Evolutionary conservation across 352 stramenopile genomes (phyloP).

Genomic region (Phytophthora sojae): DNA sequence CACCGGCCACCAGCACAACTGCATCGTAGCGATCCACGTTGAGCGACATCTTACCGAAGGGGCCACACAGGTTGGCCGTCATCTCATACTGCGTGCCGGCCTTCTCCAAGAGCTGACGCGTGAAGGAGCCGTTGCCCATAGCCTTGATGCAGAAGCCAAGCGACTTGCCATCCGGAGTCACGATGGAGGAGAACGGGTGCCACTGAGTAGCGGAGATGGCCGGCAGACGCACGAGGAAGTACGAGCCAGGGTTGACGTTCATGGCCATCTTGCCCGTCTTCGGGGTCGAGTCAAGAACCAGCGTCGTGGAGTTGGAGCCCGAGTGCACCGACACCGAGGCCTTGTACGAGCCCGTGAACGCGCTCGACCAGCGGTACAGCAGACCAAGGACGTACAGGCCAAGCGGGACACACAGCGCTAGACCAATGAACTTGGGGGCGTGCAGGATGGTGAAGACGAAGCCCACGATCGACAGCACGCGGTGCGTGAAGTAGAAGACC

Average conservation of each 20-base stretch:
- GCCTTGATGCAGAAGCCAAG: conserved; percentile 82
- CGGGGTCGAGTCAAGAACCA: conserved; percentile 58
- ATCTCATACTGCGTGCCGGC: conserved; percentile 54
- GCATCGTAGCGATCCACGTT: conserved; percentile 73
- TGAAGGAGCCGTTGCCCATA: conserved; percentile 64
- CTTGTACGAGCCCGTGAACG: conserved; percentile 58
- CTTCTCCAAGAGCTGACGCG: conserved; percentile 54
- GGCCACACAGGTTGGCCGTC: conserved; percentile 65
- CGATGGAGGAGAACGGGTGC: conserved; percentile 86
- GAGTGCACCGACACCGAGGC: conserved; percentile 50
- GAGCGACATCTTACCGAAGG: conserved; percentile 70
- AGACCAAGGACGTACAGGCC: conserved; percentile 67
- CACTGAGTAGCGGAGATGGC: conserved; percentile 71
- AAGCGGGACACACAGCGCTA: conserved; percentile 69
- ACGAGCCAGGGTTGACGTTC: conserved; percentile 67
- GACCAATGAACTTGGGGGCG: conserved; percentile 56
- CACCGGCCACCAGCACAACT: conserved; percentile 71
- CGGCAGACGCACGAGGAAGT: conserved; percentile 82
- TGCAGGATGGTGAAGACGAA: conserved; percentile 85
- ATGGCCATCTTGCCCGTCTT: conserved; percentile 71
- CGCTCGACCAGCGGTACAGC: conserved; percentile 58
- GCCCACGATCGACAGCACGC: conserved; percentile 72
- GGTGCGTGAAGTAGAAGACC: conserved; percentile 82
- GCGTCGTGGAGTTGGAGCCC: conserved; percentile 51
- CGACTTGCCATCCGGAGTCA: conserved; percentile 74